Base-by-base conservation (phyloP, 208 protist genomes). In the Cochliopodium minus region DNA sequence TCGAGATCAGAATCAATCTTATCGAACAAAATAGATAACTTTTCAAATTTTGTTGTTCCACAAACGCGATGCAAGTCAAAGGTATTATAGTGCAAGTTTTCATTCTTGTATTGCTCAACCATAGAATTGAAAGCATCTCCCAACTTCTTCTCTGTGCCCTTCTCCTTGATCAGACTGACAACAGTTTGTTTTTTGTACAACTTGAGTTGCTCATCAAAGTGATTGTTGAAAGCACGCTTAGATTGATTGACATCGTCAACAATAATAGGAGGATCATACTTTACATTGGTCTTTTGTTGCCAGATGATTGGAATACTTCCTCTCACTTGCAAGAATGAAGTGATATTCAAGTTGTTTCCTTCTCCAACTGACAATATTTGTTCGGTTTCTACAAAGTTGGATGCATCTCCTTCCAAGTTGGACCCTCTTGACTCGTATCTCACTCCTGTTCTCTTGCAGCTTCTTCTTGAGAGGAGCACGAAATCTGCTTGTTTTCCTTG, bases 341-440 rank as follows among this genome's bases (percentile, higher is more conserved):
- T 66, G 26, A 76, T n/a, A n/a, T n/a, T n/a, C n/a, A n/a, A 76
- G 5, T 60, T 5, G n/a, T 60, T 20, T 15, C 11, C 11, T 22
- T 34, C 11, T 38, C 6, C 22, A 38, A n/a, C 6, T 15, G 7
- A 30, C 3, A 6, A 38, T n/a, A 88, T 84, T 60, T 87, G 82
- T 56, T 88, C 82, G 22, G 62, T 77, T 57, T 88, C 82, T 0
- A 84, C 72, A 46, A 83, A 67, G 40, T 88, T 88, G 0, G 80
- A 80, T n/a, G 81, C 77, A n/a, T 80, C 47, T 17, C 78, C 78
- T 0, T 9, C 1, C 0, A 15, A 20, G 15, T 54, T 32, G 25
- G 22, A 4, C 25, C 49, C 49, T 40, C 49, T 35, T 4, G 28
- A 29, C 4, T 54, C 40, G 32, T 54, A 54, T 26, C 49, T 22